A percentile compares a stretch with the other conserved stretches of the same genome.
phyloP scores from a whole-genome alignment of 2,329 filamentous ascomycete species.

The Cadophora luteo-olivacea region DNA sequence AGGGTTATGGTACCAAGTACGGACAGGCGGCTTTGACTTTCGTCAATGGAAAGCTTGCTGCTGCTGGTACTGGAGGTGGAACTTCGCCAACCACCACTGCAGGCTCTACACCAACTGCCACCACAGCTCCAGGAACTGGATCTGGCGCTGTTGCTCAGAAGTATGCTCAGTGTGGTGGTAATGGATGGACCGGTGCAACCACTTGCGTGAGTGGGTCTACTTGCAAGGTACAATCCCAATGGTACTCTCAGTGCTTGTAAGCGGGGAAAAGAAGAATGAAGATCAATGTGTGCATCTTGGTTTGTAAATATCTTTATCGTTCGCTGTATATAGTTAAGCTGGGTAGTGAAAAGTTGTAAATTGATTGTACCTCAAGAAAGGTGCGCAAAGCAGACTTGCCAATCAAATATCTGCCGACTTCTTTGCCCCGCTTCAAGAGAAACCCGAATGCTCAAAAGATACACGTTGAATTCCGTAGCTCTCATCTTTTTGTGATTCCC shows the following conservation, averaged over 20 bases:
- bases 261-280: background rate
- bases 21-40: slow-evolving; percentile 62
- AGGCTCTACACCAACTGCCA: slow-evolving; percentile 3
- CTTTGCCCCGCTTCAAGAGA: background rate
- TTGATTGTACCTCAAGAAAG: background rate
- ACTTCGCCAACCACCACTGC: slow-evolving; percentile 19
- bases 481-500: background rate
- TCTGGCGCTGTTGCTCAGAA: slow-evolving; percentile 9
- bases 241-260: slow-evolving; percentile 35
- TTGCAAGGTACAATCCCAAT: slow-evolving; percentile 26
- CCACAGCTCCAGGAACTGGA: slow-evolving; percentile 6
- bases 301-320: background rate
- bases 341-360: background rate
- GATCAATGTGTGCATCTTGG: background rate
- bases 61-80: slow-evolving; percentile 14
- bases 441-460: background rate
- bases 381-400: background rate
- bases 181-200: slow-evolving; percentile 29
- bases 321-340: slow-evolving; percentile 15
- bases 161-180: slow-evolving; percentile 30
- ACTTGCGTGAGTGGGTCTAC: slow-evolving; percentile 27
- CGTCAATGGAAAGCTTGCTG: slow-evolving; percentile 57
- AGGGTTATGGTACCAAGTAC: slow-evolving; percentile 63
- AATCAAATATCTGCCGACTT: background rate
- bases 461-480: background rate